A percentile compares a stretch with the other conserved stretches of the same genome.
phyloP scores from a whole-genome alignment of 306 rosid genomes.

The Senna siamea region DNA sequence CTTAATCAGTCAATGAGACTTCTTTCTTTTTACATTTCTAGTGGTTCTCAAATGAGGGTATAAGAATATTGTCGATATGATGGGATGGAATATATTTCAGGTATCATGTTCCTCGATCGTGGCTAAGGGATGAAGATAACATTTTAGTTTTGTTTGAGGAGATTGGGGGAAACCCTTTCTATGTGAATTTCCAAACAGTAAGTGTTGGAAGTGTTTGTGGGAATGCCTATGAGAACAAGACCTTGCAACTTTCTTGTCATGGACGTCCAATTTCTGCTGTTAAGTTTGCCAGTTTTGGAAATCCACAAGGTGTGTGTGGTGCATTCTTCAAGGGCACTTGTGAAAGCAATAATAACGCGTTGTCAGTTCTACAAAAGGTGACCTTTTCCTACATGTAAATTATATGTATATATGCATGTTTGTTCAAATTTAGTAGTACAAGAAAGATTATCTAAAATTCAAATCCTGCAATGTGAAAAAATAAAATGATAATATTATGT shows the following conservation, averaged over 20 bases:
- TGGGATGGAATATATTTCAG: too few species aligned
- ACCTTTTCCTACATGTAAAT: too few species aligned
- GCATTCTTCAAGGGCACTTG: conserved; percentile 48
- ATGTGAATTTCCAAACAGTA: not conserved
- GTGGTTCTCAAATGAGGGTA: too few species aligned
- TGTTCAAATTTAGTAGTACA: not conserved
- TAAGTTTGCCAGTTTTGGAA: conserved; percentile 58
- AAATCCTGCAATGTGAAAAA: too few species aligned
- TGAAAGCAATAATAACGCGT: conserved; percentile 25
- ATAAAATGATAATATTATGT: too few species aligned
- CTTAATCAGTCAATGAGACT: too few species aligned
- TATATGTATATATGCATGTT: not conserved
- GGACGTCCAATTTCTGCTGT: conserved; percentile 46
- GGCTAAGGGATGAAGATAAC: conserved; percentile 42
- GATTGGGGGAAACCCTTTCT: not conserved
- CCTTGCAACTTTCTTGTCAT: conserved; percentile 44
- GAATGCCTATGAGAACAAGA: conserved; percentile 8
- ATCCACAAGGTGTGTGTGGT: conserved; percentile 56
- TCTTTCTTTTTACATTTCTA: too few species aligned
- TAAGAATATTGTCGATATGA: too few species aligned
- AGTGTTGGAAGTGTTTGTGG: conserved; percentile 3
- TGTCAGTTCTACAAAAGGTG: conserved; percentile 41
- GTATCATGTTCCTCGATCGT: conserved; percentile 64
- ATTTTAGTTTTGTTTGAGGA: not conserved
- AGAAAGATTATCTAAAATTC: too few species aligned